A percentile compares a stretch with the other conserved stretches of the same genome.
These are phyloP conservation scores for Leccinum truebloodii DNA, from an alignment of 768 basidiomycete species.

Conservation along the genomic window DNA sequence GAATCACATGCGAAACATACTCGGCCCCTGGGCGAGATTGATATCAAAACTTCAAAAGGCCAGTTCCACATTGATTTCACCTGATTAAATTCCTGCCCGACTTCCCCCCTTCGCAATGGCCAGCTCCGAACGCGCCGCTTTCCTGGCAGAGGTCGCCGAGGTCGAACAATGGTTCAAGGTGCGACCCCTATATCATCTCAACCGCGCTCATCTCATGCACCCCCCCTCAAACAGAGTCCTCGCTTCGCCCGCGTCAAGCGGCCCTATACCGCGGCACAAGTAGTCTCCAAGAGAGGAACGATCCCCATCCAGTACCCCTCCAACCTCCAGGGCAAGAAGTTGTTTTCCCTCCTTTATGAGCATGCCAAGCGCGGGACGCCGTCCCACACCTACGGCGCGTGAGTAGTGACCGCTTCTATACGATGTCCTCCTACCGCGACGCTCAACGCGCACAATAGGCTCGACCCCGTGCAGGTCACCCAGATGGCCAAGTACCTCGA, in stretches of 20 bases:
- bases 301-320: slow-evolving; percentile 86
- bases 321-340: slow-evolving; percentile 81
- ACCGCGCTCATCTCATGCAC: neutral
- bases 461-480: slow-evolving; percentile 96
- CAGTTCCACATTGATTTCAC: neutral
- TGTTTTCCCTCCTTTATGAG: slow-evolving; percentile 70
- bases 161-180: slow-evolving; percentile 96
- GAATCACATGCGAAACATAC: slow-evolving; percentile 23
- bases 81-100: neutral
- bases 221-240: slow-evolving; percentile 55
- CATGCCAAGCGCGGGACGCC: slow-evolving; percentile 79
- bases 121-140: slow-evolving; percentile 59
- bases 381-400: slow-evolving; percentile 98
- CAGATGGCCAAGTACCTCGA: slow-evolving; percentile 99
- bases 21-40: neutral
- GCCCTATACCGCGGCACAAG: slow-evolving; percentile 91
- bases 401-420: slow-evolving; percentile 41
- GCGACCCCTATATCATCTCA: slow-evolving; percentile 24
- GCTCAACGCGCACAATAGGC: slow-evolving; percentile 46
- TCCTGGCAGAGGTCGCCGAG: slow-evolving; percentile 78
- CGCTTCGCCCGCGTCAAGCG: slow-evolving; percentile 87
- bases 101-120: slow-evolving; percentile 46
- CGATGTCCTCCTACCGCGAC: neutral
- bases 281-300: slow-evolving; percentile 92
- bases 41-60: slow-evolving; percentile 24